Base-by-base conservation (phyloP, 176 grass and related monocot species). In the Carex myosuroides region DNA sequence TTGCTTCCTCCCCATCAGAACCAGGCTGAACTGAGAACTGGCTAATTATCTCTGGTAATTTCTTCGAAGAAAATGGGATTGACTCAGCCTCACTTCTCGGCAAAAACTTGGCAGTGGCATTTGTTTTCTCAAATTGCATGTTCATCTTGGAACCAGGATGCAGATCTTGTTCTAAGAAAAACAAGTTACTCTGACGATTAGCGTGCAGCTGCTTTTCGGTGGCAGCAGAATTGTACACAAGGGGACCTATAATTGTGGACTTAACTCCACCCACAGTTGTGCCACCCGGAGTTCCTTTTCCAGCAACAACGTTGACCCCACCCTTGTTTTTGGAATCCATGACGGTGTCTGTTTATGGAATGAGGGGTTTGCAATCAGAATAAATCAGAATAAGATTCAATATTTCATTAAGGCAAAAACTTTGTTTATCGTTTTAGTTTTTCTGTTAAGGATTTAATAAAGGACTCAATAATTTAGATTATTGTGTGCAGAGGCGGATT, bases 111-210 rank as follows among this genome's bases (percentile, higher is more conserved):
- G 22, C 33, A 7, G 39, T 65, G 44, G 59, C n/a, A 17, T 50
- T 67, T 79, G 81, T 85, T 81, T 64, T 37, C 13, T 78, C 67
- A 83, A 97, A 94, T 77, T 89, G 87, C 16, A 94, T 64, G 16
- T 75, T 84, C 84, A 94, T 69, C 92, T 87, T 92, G 22, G 70
- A 89, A 35, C 94, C 87, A 6, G 90, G 11, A 80, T 71, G 88
- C 21, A 94, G 85, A 44, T 97, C 90, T 80, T 89, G 74, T 79
- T 94, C 92, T 53, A 76, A 77, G 89, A 97, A 92, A 85, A 97
- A 94, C 32, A 97, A 89, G 33, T 85, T 82, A 14, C 79, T 64
- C 61, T 41, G 75, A 78, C 83, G 89, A 78, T 94, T 89, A 86
- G 93, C 87, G 84, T 91, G 91, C 77, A 90, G 3, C 83, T 93